Percentiles rank a stretch among this genome's conserved stretches.
phyloP scores from a whole-genome alignment of 2,329 filamentous ascomycete genomes.

The Trichophyton simii region DNA sequence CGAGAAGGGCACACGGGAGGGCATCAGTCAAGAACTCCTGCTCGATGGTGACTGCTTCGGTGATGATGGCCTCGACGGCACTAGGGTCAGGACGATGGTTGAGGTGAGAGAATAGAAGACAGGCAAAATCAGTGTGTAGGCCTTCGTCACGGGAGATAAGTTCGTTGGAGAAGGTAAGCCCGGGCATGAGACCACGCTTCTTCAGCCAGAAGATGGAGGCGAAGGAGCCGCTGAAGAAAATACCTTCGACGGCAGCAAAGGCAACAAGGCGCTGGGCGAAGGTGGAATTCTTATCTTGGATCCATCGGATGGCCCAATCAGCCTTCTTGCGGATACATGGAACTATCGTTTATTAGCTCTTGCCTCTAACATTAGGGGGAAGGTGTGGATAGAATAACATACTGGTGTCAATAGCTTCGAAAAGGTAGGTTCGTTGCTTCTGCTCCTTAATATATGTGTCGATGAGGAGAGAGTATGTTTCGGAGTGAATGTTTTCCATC shows the following conservation, averaged over 20 bases:
- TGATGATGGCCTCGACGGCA: constrained; percentile 75
- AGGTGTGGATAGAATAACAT: constrained; percentile 28
- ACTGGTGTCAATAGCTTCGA: constrained; percentile 98
- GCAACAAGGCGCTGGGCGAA: constrained; percentile 93
- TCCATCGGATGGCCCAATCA: constrained; percentile 94
- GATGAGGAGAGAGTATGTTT: constrained; percentile 97
- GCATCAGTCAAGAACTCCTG: constrained; percentile 97
- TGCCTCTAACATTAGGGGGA: neutral
- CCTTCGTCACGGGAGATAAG: constrained; percentile 99
- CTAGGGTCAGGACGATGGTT: constrained; percentile 79
- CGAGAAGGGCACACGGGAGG: constrained; percentile 79
- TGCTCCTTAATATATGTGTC: constrained; percentile 99
- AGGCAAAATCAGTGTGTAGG: constrained; percentile 98
- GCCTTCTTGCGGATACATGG: constrained; percentile 98
- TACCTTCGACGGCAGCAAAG: constrained; percentile 95
- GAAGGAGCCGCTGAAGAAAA: constrained; percentile 98
- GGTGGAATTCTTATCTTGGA: constrained; percentile 80
- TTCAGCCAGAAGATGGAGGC: constrained; percentile 99
- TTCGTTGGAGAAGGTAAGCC: constrained; percentile 98
- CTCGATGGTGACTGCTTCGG: constrained; percentile 86
- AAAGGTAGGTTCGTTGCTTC: constrained; percentile 82
- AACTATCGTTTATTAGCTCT: constrained; percentile 39
- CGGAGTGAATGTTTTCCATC: constrained; percentile 99
- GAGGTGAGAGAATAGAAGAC: constrained; percentile 91
- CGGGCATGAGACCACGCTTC: constrained; percentile 98